Conservation (phyloP, 2,329 filamentous ascomycete species). For the Stachybotrys chlorohalonatus region DNA sequence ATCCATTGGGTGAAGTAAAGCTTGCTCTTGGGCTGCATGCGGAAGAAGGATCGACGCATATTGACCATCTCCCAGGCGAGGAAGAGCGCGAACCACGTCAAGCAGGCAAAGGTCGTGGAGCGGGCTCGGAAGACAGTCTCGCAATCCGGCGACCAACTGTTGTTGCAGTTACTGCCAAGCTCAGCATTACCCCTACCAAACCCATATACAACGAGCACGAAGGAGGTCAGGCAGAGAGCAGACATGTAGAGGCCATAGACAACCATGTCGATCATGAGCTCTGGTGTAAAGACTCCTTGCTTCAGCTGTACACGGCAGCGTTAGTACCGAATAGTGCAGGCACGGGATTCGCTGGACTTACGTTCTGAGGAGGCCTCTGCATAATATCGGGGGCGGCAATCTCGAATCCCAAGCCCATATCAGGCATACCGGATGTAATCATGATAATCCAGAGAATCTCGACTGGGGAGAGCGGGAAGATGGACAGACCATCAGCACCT, state of each 20-base stretch:
- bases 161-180: constrained; percentile 52
- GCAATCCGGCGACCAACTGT: constrained; percentile 40
- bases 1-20: constrained; percentile 57
- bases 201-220: constrained; percentile 42
- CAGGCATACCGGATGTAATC: constrained; percentile 65
- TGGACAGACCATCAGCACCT: constrained; percentile 50
- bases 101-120: constrained; percentile 60
- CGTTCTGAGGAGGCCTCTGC: constrained; percentile 56
- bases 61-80: constrained; percentile 69
- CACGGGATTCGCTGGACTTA: constrained; percentile 17
- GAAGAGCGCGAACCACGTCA: constrained; percentile 68
- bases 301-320: constrained; percentile 15
- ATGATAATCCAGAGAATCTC: constrained; percentile 75
- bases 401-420: constrained; percentile 69
- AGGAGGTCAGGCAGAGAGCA: constrained; percentile 44
- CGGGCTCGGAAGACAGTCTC: constrained; percentile 59
- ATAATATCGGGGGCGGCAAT: constrained; percentile 60
- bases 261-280: constrained; percentile 57
- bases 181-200: constrained; percentile 37
- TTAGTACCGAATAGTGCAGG: not conserved
- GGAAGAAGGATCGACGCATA: constrained; percentile 62
- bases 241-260: constrained; percentile 61
- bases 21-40: constrained; percentile 56
- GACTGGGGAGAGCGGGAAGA: constrained; percentile 65
- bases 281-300: constrained; percentile 53